Base-by-base conservation (phyloP, 2,329 filamentous ascomycete genomes). In the Penicillium freii region DNA sequence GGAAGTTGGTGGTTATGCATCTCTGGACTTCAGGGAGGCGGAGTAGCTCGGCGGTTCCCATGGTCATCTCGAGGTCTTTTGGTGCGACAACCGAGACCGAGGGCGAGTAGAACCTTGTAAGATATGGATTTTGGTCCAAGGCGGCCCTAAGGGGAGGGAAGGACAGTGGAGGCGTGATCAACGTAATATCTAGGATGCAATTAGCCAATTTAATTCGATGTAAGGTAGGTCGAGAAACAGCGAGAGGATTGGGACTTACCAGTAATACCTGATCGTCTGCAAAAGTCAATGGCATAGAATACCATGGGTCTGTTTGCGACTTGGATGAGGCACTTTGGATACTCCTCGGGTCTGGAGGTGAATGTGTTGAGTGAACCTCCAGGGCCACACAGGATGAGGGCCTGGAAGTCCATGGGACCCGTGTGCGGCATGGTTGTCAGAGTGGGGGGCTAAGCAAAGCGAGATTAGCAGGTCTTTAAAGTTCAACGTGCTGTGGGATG, bases 41-140 rank as follows among this genome's bases (percentile, higher is more conserved):
- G 50, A 97, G 83, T 23, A 97, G 86, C 67, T 96, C 88, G 5
- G 91, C 92, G 7, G 93, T 97, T 51, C 91, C 91, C 0, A 89
- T 95, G 60, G 90, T 93, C 68, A 92, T 86, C 48, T 90, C 87
- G 31, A 96, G 80, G 42, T 84, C 86, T 65, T 81, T 78, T 0
- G 92, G 92, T 1, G 91, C 87, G n/a, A 96, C 76, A 15, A 96
- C 87, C 59, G 89, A 89, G 39, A 72, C 70, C 0, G 73, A 74
- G 29, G 76, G 39, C 3, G 45, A 42, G 13, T 34, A 50, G n/a
- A 49, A 33, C 2, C 19, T 51, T 4, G 53, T 51, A 4, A 56
- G 39, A 6, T 56, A 25, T 15, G 53, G 53, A 11, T 56, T 43
- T 11, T 43, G 31, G 9, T 51, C 40, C 21, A 56, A 21, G 0